A percentile compares a stretch with the other conserved stretches of the same genome.
phyloP scores from a whole-genome alignment of 441 rosid species.

The California macrophylla region DNA sequence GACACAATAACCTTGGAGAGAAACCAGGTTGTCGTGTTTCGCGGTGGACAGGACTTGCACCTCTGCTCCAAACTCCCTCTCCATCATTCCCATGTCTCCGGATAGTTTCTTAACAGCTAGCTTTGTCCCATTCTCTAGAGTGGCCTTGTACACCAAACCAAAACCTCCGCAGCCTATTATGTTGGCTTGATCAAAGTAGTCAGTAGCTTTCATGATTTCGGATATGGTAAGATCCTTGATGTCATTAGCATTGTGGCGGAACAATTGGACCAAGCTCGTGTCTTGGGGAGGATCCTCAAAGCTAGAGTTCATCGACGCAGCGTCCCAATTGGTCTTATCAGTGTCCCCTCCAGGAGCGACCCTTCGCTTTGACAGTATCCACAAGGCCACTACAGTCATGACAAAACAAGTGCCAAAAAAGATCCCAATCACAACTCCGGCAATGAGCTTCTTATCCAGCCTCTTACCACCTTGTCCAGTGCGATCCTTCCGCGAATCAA shows the following conservation, averaged over 20 bases:
- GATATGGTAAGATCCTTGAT: constrained; percentile 38
- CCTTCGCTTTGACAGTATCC: constrained; percentile 40
- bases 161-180: constrained; percentile 75
- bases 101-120: constrained; percentile 61
- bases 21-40: constrained; percentile 68
- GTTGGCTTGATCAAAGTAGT: constrained; percentile 51
- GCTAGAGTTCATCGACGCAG: not conserved
- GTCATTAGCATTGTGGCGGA: constrained; percentile 46
- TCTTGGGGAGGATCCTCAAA: constrained; percentile 1
- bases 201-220: constrained; percentile 47
- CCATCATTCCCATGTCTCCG: constrained; percentile 64
- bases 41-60: constrained; percentile 71
- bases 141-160: constrained; percentile 62
- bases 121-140: constrained; percentile 42
- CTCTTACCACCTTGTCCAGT: too few relatives aligned
- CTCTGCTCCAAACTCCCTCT: constrained; percentile 61
- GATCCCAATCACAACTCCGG: constrained; percentile 49
- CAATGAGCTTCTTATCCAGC: constrained; percentile 17
- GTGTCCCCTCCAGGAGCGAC: constrained; percentile 35
- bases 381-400: constrained; percentile 32
- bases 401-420: constrained; percentile 38
- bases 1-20: constrained; percentile 60
- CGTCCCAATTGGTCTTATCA: constrained; percentile 37
- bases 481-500: constrained; percentile 19
- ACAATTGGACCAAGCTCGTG: constrained; percentile 39